These are phyloP conservation scores for Colletotrichum gloeosporioides DNA, from an alignment of 2,329 filamentous ascomycete genomes.

Conservation along the genomic window DNA sequence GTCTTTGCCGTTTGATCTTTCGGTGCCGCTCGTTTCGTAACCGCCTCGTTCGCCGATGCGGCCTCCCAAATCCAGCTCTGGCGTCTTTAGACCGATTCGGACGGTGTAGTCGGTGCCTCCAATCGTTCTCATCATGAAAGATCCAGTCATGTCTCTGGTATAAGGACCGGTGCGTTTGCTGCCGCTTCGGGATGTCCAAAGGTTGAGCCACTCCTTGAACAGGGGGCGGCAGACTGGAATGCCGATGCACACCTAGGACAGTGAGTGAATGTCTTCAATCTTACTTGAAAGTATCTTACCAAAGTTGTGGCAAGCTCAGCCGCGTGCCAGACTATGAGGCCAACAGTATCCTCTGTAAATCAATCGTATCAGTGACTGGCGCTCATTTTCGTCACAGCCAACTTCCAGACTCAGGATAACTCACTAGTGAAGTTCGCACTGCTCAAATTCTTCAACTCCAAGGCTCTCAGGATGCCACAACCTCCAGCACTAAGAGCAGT, in stretches of 20 bases:
- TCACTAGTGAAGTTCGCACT: conserved; percentile 26
- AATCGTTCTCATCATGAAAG: conserved; percentile 13
- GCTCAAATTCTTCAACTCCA: conserved; percentile 33
- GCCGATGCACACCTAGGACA: conserved; percentile 37
- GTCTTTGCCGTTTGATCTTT: not conserved
- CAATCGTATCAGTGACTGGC: not conserved
- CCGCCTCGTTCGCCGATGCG: not conserved
- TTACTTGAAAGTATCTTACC: not conserved
- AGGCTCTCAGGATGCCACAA: conserved; percentile 31
- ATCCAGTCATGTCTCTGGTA: conserved; percentile 5
- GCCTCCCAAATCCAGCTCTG: not conserved
- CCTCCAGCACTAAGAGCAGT: conserved; percentile 27
- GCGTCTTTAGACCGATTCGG: conserved; percentile 10
- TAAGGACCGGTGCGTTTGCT: conserved; percentile 2
- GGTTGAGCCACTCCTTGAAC: conserved; percentile 28
- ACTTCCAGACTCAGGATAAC: accelerated
- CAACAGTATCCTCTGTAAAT: conserved; percentile 36
- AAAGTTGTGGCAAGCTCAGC: conserved; percentile 44
- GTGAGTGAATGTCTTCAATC: not conserved
- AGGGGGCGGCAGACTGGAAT: conserved; percentile 44
- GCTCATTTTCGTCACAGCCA: not conserved
- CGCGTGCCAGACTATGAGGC: conserved; percentile 41
- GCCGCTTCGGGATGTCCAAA: not conserved
- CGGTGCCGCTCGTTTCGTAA: not conserved
- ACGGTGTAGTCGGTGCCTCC: conserved; percentile 17